Percentiles rank a stretch among this genome's conserved stretches.
Evolutionary conservation across 768 basidiomycete species (phyloP).

Genomic region (Suillus brevipes): DNA sequence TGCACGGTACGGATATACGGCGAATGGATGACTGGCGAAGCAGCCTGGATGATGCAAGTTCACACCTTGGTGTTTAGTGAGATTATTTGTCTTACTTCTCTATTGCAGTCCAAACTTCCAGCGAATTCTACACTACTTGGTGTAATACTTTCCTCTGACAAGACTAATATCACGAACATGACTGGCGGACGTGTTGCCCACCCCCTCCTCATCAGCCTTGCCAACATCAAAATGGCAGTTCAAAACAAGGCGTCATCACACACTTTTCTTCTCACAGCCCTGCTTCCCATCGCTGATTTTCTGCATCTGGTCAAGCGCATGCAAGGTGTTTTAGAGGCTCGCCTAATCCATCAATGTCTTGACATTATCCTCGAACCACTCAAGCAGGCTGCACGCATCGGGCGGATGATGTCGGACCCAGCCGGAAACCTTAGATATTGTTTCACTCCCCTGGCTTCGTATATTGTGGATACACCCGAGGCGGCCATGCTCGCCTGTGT

Average conservation of each 20-base stretch:
- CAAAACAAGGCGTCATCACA: conserved; percentile 18
- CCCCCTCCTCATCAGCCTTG: conserved; percentile 6
- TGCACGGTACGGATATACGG: too few relatives aligned
- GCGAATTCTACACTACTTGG: conserved; percentile 30
- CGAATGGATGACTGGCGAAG: too few relatives aligned
- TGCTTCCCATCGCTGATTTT: conserved; percentile 22
- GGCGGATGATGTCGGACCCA: conserved; percentile 24
- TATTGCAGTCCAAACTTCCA: conserved; percentile 22
- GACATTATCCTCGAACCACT: conserved; percentile 19
- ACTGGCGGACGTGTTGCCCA: conserved; percentile 11
- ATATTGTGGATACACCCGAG: too few relatives aligned
- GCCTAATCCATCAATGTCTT: conserved; percentile 21
- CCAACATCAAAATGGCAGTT: conserved; percentile 11
- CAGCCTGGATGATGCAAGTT: too few relatives aligned
- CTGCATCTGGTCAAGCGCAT: conserved; percentile 14
- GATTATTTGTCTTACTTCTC: background rate
- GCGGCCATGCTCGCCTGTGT: too few relatives aligned
- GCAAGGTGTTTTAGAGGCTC: conserved; percentile 14
- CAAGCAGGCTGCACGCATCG: conserved; percentile 16
- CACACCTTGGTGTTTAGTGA: too few relatives aligned
- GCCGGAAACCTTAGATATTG: conserved; percentile 11
- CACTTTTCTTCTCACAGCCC: background rate
- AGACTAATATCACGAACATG: conserved; percentile 20
- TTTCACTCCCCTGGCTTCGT: too few relatives aligned
- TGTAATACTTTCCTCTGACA: conserved; percentile 19